These are phyloP conservation scores for Halteria grandinella DNA, from an alignment of 73 alveolate species.

Conservation along the genomic window DNA sequence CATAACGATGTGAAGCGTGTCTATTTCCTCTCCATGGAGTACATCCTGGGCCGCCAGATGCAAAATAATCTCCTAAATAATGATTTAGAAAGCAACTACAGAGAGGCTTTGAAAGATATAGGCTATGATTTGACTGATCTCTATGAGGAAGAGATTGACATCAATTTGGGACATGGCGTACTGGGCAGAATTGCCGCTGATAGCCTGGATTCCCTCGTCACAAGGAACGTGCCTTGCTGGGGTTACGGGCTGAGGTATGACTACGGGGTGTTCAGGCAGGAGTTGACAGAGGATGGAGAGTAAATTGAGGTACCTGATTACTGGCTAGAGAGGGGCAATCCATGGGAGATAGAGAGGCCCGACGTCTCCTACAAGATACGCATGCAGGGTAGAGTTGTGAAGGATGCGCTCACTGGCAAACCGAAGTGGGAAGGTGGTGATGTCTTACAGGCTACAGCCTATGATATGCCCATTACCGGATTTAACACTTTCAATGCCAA, in stretches of 20 bases:
- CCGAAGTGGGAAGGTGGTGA: slow-evolving; percentile 53
- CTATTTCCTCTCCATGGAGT: slow-evolving; percentile 52
- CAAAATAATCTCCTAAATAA: slow-evolving; percentile 31
- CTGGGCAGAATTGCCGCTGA: slow-evolving; percentile 54
- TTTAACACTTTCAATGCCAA: slow-evolving; percentile 55
- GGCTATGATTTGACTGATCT: slow-evolving; percentile 51
- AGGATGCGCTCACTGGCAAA: slow-evolving; percentile 11
- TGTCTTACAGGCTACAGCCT: slow-evolving; percentile 31
- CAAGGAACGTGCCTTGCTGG: slow-evolving; percentile 61
- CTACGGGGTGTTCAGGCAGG: slow-evolving; percentile 59
- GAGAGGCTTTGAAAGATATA: slow-evolving; percentile 53
- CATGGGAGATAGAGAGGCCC: slow-evolving; percentile 60
- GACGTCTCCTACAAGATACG: slow-evolving; percentile 43
- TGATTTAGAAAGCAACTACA: slow-evolving; percentile 43
- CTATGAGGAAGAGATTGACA: slow-evolving; percentile 58
- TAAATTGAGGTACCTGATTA: slow-evolving; percentile 56
- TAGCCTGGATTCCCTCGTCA: slow-evolving; percentile 39
- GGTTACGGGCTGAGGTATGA: slow-evolving; percentile 65
- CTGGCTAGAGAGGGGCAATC: slow-evolving; percentile 66
- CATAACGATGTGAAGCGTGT: slow-evolving; percentile 48
- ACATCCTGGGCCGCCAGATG: slow-evolving; percentile 36
- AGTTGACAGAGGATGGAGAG: slow-evolving; percentile 30
- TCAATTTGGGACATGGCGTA: slow-evolving; percentile 55
- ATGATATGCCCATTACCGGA: slow-evolving; percentile 66
- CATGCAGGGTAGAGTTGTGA: slow-evolving; percentile 38